These are phyloP conservation scores for Fusarium verrucosum DNA, from an alignment of 2,329 filamentous ascomycete species.

Conservation along the genomic window DNA sequence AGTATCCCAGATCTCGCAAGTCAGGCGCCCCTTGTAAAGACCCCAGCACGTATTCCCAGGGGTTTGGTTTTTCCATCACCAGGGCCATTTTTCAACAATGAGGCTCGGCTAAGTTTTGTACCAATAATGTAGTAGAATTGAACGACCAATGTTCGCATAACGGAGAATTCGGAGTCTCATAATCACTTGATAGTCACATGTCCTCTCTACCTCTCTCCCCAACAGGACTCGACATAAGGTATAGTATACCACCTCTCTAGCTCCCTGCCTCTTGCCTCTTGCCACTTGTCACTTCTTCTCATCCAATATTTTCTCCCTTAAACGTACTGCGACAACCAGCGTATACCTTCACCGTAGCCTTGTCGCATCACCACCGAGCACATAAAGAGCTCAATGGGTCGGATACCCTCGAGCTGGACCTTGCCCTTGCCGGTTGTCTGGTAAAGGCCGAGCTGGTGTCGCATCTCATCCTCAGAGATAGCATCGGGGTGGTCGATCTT, in stretches of 20 bases:
- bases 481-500: constrained; percentile 99
- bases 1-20: constrained; percentile 10
- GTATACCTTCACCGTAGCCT: constrained; percentile 90
- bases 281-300: constrained; percentile 6
- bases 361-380: constrained; percentile 99
- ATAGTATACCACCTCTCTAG: constrained; percentile 31
- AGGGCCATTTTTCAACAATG: constrained; percentile 1
- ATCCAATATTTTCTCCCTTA: constrained; percentile 60
- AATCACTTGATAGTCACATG: constrained; percentile 43
- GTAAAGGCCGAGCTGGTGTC: constrained; percentile 91
- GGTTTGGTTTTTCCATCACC: constrained; percentile 19
- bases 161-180: constrained; percentile 50
- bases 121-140: constrained; percentile 45
- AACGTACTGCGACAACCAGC: constrained; percentile 93
- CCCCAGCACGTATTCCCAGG: constrained; percentile 18
- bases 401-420: constrained; percentile 88
- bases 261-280: constrained; percentile 9
- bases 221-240: constrained; percentile 32
- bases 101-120: constrained; percentile 1
- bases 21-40: constrained; percentile 17
- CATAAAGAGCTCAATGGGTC: constrained; percentile 98
- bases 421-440: constrained; percentile 98
- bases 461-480: constrained; percentile 93
- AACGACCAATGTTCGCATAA: constrained; percentile 49
- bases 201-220: constrained; percentile 22